Evolutionary conservation across 345 rosid species (phyloP).

Genomic region (Stellera chamaejasme): DNA sequence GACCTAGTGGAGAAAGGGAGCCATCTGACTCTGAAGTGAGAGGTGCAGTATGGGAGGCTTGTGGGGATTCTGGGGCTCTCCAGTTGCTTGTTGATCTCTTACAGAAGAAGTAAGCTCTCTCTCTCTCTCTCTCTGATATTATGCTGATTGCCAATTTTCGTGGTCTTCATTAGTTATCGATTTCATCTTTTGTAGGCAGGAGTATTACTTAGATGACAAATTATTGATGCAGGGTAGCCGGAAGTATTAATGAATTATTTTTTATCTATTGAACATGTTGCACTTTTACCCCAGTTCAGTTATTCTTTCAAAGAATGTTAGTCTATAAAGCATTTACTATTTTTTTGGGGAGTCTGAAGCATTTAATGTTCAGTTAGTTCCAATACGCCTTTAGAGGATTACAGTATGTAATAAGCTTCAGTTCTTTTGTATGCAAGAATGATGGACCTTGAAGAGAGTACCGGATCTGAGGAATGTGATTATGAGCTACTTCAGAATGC

Average conservation of each 20-base stretch:
- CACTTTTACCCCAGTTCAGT: too few species aligned
- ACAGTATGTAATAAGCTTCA: neutral
- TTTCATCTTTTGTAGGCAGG: neutral
- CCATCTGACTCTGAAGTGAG: constrained; percentile 77
- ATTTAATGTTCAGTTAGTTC: too few species aligned
- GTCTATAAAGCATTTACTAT: too few species aligned
- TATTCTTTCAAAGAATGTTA: too few species aligned
- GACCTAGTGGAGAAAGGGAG: constrained; percentile 48
- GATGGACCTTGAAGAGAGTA: constrained; percentile 69
- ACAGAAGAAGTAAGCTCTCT: constrained; percentile 42
- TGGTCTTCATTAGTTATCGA: neutral
- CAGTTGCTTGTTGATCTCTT: constrained; percentile 92
- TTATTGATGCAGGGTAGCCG: neutral
- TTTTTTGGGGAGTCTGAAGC: too few species aligned
- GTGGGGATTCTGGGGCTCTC: constrained; percentile 91
- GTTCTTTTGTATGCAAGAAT: constrained; percentile 34
- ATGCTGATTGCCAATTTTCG: too few species aligned
- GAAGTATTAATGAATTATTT: too few species aligned
- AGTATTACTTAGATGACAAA: neutral
- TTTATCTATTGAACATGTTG: too few species aligned
- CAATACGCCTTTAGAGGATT: too few species aligned
- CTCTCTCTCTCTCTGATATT: too few species aligned
- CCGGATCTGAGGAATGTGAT: constrained; percentile 60
- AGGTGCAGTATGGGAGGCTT: constrained; percentile 87
- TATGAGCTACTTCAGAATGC: constrained; percentile 36